Evolutionary conservation across 2,329 filamentous ascomycete species (phyloP).

Genomic region (Ophiostoma ulmi): DNA sequence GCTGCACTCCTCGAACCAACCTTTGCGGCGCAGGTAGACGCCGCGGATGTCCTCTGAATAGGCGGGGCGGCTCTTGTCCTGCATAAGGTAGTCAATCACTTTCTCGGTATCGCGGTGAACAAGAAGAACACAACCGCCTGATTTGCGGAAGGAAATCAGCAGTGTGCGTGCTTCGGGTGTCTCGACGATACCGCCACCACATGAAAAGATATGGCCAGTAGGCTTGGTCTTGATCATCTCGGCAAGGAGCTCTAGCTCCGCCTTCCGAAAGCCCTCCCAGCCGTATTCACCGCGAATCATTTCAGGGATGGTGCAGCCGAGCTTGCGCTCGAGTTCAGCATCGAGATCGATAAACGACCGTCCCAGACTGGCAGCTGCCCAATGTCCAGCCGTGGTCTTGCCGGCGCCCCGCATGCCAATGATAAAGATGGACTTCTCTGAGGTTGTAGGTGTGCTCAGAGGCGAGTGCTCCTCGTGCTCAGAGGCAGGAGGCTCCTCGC

Average conservation of each 20-base stretch:
- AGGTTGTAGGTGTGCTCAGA: constrained; percentile 16
- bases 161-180: constrained; percentile 71
- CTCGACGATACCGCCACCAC: constrained; percentile 90
- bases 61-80: constrained; percentile 85
- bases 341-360: constrained; percentile 84
- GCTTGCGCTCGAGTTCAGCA: constrained; percentile 70
- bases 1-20: constrained; percentile 88
- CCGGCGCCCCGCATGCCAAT: constrained; percentile 97
- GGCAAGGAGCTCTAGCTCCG: constrained; percentile 69
- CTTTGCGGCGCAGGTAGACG: constrained; percentile 83
- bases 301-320: constrained; percentile 74
- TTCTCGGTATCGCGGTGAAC: constrained; percentile 83
- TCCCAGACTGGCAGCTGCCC: constrained; percentile 71
- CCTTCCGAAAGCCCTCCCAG: constrained; percentile 82
- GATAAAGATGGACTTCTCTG: constrained; percentile 72
- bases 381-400: constrained; percentile 87
- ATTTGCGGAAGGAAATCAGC: constrained; percentile 65
- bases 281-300: constrained; percentile 67
- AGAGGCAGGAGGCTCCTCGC: constrained; percentile 52
- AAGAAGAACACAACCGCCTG: constrained; percentile 75
- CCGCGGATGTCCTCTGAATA: constrained; percentile 89
- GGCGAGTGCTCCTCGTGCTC: constrained; percentile 27
- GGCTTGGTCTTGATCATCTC: constrained; percentile 70
- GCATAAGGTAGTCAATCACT: constrained; percentile 80
- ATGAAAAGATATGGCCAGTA: constrained; percentile 78